Base-by-base conservation (phyloP, 805 yeast species). In the Danielozyma ontarioensis region DNA sequence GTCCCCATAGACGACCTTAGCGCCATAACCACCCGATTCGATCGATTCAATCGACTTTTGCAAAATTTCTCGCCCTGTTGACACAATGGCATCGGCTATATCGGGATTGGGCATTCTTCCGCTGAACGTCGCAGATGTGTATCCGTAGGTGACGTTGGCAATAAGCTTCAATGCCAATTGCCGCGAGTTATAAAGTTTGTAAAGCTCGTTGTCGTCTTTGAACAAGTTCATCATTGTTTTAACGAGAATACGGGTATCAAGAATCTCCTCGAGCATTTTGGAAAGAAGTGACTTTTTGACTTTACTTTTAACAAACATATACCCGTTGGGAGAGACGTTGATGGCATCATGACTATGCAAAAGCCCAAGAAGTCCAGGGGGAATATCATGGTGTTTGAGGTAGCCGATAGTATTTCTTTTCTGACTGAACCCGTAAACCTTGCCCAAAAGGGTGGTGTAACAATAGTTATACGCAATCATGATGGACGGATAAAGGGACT, bases 101-200 rank as follows among this genome's bases (percentile, higher is more conserved):
- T 89, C 97, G 0, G 95, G 79, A 47, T 93, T 85, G 0, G 98
- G 97, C 98, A 93, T 93, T 41, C 98, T 65, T 0, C 98, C 98
- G 6, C 96, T 86, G 51, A 83, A 93, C 0, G 96, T 78, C 0
- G 98, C 98, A 1, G 96, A 83, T 0, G 97, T 73, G 51, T 93
- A 93, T 0, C 98, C 98, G 60, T 93, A 93, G 0, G 96, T 90
- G 6, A 93, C 98, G 55, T 88, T 89, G 1, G 98, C 97, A 27
- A 88, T 80, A 30, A 90, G 63, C 51, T 93, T 93, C 41, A 93
- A 62, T 0, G 96, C 97, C 26, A 85, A 54, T 46, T 93, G 98
- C 35, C 90, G 67, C 37, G 83, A 81, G 48, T 85, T 75, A 50
- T 83, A 74, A 3, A 83, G 58, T 35, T 74, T 72, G 21, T 65